Evolutionary conservation across 768 basidiomycete genomes (phyloP), one percentile per base, ranked within the genome.

Genomic region (Leccinum broughii): DNA sequence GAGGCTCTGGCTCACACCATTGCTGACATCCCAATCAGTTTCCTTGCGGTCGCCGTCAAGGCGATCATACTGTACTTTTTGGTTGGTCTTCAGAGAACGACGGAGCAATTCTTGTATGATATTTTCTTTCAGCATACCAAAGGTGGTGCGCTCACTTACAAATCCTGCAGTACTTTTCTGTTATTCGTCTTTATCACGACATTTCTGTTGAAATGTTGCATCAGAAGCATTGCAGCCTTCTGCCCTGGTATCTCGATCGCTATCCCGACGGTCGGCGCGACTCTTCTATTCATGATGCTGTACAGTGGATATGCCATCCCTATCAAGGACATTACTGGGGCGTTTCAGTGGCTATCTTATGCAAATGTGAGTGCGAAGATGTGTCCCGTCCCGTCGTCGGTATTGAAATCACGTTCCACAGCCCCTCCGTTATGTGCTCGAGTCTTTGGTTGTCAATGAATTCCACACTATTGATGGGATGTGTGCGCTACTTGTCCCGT

Each of bases 181-280:
- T 70, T 90, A 32, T 80, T 85, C 64, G 60, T 82, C 6, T 78
- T 84, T 57, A 71, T 77, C 4, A 78, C 85, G 65, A 80, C 85
- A 24, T 54, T 90, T 34, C 77, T 84, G 6, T 88, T 93, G 85
- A 88, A 86, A 68, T 81, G 83, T 0, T 92, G 85, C 80, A 94
- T 91, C 81, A 80, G 92, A 44, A 77, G 77, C 0, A 65, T 89
- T 34, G 85, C 87, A 1, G 84, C 87, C 0, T 77, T 76, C 15
- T 85, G 85, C 66, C 75, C 76, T 39, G 72, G 76, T 17, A 81
- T 83, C 50, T 80, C 86, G 0, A 79, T 82, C 1, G 87, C 88
- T 9, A 58, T 74, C 51, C 68, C 75, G 5, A 37, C 72, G 1
- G 66, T 74, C 0, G 73, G 68, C 6, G 48, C 80, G 58, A 57